A percentile compares a stretch with the other conserved stretches of the same genome.
Evolutionary conservation across 1,284 basidiomycete genomes (phyloP).

Genomic region (Sporisorium iseilematis-ciliati): DNA sequence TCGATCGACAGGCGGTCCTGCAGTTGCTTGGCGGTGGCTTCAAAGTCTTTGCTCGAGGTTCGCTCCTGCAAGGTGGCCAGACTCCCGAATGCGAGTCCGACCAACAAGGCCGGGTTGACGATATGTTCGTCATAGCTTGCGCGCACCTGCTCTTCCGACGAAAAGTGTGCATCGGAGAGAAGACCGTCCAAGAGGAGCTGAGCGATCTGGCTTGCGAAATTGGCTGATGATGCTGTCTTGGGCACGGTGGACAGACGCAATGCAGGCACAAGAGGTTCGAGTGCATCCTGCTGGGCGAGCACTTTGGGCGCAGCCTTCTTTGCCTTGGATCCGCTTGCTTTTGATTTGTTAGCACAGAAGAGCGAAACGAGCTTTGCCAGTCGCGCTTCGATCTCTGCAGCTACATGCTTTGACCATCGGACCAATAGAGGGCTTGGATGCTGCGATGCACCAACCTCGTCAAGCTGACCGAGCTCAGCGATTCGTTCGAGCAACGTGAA

Average conservation of each 20-base stretch:
- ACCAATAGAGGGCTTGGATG: slow-evolving; percentile 42
- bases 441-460: slow-evolving; percentile 26
- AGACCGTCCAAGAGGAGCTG: slow-evolving; percentile 37
- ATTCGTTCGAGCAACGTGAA: slow-evolving; percentile 59
- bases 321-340: slow-evolving; percentile 5
- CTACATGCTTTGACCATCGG: slow-evolving; percentile 49
- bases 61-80: slow-evolving; percentile 45
- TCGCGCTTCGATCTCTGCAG: slow-evolving; percentile 37
- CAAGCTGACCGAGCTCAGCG: slow-evolving; percentile 46
- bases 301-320: slow-evolving; percentile 8
- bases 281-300: slow-evolving; percentile 14
- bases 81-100: slow-evolving; percentile 36
- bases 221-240: slow-evolving; percentile 21
- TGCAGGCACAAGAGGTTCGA: slow-evolving; percentile 46
- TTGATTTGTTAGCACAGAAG: slow-evolving; percentile 17
- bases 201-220: slow-evolving; percentile 23
- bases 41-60: slow-evolving; percentile 21
- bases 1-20: slow-evolving; percentile 25
- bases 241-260: slow-evolving; percentile 40
- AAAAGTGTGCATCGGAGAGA: slow-evolving; percentile 23
- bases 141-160: slow-evolving; percentile 20
- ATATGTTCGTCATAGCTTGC: slow-evolving; percentile 36
- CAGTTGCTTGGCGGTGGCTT: slow-evolving; percentile 24
- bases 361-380: slow-evolving; percentile 30
- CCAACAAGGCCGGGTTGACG: slow-evolving; percentile 42